Percentiles rank a stretch among this genome's conserved stretches.
Evolutionary conservation across 169 alveolate genomes (phyloP).

Genomic region (Cyclospora cayetanensis): DNA sequence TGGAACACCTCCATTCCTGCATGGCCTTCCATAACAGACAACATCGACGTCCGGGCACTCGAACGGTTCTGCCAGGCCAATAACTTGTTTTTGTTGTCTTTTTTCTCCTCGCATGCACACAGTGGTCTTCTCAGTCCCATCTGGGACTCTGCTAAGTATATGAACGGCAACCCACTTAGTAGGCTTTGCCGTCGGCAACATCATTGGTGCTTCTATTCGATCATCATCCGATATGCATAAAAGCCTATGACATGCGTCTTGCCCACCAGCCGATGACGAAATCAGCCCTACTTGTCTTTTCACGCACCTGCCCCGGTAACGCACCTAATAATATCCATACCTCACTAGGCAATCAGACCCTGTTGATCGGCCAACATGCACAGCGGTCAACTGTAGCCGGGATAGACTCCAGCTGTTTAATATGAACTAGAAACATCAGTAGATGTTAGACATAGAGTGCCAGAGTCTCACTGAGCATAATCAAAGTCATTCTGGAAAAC

Average conservation of each 20-base stretch:
- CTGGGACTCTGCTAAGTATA: conserved; percentile 15
- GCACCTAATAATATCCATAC: not conserved
- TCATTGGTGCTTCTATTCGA: conserved; percentile 51
- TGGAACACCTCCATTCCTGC: conserved; percentile 53
- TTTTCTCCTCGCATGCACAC: conserved; percentile 59
- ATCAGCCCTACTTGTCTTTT: not conserved
- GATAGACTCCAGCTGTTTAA: too few relatives aligned
- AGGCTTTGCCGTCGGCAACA: conserved; percentile 49
- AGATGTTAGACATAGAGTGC: not conserved
- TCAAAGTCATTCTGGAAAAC: not conserved
- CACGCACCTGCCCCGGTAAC: conserved; percentile 40
- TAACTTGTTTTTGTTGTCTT: conserved; percentile 3
- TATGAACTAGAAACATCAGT: not conserved
- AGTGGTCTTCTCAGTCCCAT: conserved; percentile 34
- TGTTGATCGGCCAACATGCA: too few relatives aligned
- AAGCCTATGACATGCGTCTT: not conserved
- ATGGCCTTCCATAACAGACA: conserved; percentile 54
- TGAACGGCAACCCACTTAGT: conserved; percentile 58
- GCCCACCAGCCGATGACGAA: not conserved
- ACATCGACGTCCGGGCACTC: conserved; percentile 56
- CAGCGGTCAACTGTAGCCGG: too few relatives aligned
- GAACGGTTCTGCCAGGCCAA: not conserved
- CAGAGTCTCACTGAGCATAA: conserved; percentile 19
- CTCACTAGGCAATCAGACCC: too few relatives aligned
- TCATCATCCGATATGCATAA: conserved; percentile 34